Percentiles rank a stretch among this genome's conserved stretches.
phyloP scores from a whole-genome alignment of 2,329 filamentous ascomycete genomes.

The Rutstroemia sp. region DNA sequence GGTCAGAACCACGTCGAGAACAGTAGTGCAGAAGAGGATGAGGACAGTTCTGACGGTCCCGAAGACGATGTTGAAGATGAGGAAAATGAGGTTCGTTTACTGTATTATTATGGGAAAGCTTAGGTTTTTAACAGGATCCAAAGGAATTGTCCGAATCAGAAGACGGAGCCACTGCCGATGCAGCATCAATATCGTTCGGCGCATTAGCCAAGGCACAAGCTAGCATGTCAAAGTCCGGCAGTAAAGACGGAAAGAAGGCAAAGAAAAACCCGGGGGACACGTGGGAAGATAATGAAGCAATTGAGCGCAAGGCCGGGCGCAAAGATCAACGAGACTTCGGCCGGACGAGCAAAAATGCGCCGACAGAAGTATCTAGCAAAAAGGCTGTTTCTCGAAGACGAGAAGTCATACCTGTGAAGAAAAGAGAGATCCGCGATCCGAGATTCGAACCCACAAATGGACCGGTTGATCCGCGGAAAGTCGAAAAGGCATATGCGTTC shows the following conservation, averaged over 20 bases:
- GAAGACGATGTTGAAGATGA: slow-evolving; percentile 23
- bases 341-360: slow-evolving; percentile 79
- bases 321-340: slow-evolving; percentile 35
- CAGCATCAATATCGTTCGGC: slow-evolving; percentile 71
- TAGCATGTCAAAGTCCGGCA: slow-evolving; percentile 39
- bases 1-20: slow-evolving; percentile 32
- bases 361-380: slow-evolving; percentile 74
- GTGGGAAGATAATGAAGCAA: slow-evolving; percentile 34
- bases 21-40: slow-evolving; percentile 22
- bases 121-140: slow-evolving; percentile 8
- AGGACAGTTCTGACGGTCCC: slow-evolving; percentile 31
- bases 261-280: slow-evolving; percentile 32
- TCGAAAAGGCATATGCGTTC: slow-evolving; percentile 76
- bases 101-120: background rate
- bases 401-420: slow-evolving; percentile 57
- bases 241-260: slow-evolving; percentile 27
- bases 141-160: slow-evolving; percentile 16
- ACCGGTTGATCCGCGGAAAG: slow-evolving; percentile 47
- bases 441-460: slow-evolving; percentile 69
- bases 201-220: slow-evolving; percentile 83
- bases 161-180: slow-evolving; percentile 19
- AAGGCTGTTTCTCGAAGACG: slow-evolving; percentile 75
- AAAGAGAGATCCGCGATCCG: slow-evolving; percentile 65
- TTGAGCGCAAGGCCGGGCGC: slow-evolving; percentile 34
- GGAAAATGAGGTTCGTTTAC: slow-evolving; percentile 8